Conservation (phyloP, 257 asterid genomes). For the Rauvolfia tetraphylla region DNA sequence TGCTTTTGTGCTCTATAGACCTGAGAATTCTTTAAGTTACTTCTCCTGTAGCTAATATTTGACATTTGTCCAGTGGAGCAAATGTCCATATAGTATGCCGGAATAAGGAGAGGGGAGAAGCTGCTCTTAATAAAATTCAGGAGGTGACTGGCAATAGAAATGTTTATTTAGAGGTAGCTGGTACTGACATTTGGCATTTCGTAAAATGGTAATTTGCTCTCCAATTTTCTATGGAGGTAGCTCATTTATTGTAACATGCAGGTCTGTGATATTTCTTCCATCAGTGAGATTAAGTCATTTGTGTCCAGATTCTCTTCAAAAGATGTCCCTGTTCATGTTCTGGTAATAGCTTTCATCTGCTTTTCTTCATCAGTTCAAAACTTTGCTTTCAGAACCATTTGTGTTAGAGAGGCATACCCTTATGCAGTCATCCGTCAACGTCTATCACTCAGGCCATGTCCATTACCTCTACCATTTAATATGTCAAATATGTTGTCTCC, state of each 20-base stretch:
- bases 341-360: constrained; percentile 41
- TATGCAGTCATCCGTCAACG: neutral
- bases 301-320: constrained; percentile 63
- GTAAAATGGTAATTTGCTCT: neutral
- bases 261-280: constrained; percentile 82
- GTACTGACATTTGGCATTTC: neutral
- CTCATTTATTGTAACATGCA: constrained; percentile 19
- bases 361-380: neutral
- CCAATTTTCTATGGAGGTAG: neutral
- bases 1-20: constrained; percentile 1
- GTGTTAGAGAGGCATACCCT: neutral
- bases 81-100: constrained; percentile 81
- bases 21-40: neutral
- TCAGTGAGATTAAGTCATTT: constrained; percentile 64
- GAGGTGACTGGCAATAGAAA: constrained; percentile 65
- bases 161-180: constrained; percentile 70
- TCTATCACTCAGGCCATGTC: neutral
- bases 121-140: constrained; percentile 65
- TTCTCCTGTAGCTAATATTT: neutral
- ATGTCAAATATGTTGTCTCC: neutral
- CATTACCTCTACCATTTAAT: neutral
- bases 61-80: constrained; percentile 61
- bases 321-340: constrained; percentile 70
- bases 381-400: neutral
- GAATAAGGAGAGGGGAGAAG: constrained; percentile 86